phyloP scores from a whole-genome alignment of 169 alveolate species.

The Plasmodium sp. region DNA sequence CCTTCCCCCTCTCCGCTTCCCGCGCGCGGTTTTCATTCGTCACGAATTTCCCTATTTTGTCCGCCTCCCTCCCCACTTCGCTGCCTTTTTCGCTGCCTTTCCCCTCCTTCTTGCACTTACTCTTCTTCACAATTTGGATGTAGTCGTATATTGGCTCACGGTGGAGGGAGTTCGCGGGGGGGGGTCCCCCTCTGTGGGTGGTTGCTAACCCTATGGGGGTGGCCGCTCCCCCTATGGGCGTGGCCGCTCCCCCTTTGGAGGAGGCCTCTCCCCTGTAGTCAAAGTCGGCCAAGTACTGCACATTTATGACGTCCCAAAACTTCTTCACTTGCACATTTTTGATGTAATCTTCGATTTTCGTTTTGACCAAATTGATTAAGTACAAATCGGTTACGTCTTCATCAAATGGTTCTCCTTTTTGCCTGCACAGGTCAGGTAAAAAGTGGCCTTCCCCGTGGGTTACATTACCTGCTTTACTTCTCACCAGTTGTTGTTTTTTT shows the following conservation, averaged over 20 bases:
- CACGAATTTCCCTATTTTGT: background rate
- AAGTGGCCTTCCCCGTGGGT: background rate
- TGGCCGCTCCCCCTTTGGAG: background rate
- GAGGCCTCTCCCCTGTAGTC: constrained; percentile 9
- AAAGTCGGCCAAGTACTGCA: constrained; percentile 17
- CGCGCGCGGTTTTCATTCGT: background rate
- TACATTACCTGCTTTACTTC: background rate
- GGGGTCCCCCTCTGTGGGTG: background rate
- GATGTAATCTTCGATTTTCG: constrained; percentile 60
- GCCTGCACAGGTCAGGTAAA: background rate
- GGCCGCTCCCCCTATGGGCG: background rate
- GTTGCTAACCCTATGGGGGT: background rate
- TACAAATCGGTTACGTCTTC: constrained; percentile 42
- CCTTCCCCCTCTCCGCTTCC: background rate
- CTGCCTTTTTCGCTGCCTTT: constrained; percentile 8
- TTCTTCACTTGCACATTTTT: constrained; percentile 64
- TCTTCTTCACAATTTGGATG: constrained; percentile 48
- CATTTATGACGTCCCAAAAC: constrained; percentile 58
- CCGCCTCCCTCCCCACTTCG: constrained; percentile 10
- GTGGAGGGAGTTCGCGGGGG: background rate
- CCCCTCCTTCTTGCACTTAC: constrained; percentile 1
- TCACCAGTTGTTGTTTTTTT: background rate
- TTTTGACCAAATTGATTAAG: constrained; percentile 29
- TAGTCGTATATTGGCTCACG: constrained; percentile 57
- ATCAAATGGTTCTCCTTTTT: background rate